phyloP scores from a whole-genome alignment of 2,329 filamentous ascomycete species.

The Cytospora schulzeri region DNA sequence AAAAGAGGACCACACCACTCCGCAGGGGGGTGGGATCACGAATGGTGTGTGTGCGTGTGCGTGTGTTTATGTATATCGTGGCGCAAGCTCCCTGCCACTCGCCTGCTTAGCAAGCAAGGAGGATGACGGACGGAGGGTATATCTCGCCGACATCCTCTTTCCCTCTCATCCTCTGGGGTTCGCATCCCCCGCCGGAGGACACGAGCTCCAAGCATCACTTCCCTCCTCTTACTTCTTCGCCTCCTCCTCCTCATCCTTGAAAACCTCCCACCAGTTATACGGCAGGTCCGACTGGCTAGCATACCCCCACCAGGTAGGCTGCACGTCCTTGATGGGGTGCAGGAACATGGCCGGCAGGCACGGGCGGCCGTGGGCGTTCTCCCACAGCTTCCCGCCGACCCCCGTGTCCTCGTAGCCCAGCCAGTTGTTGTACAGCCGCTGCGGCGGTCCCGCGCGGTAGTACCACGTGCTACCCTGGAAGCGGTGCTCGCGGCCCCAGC shows the following conservation, averaged over 20 bases:
- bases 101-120: background rate
- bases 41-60: background rate
- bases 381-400: constrained; percentile 59
- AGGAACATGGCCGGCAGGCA: constrained; percentile 62
- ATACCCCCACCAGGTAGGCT: constrained; percentile 50
- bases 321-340: constrained; percentile 62
- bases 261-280: constrained; percentile 34
- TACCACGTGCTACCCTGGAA: constrained; percentile 65
- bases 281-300: constrained; percentile 45
- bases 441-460: constrained; percentile 59
- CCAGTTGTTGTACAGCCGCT: constrained; percentile 64
- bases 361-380: constrained; percentile 55
- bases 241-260: constrained; percentile 24
- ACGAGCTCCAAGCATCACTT: background rate
- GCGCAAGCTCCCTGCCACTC: background rate
- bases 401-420: constrained; percentile 60
- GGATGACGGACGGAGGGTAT: background rate
- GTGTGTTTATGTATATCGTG: background rate
- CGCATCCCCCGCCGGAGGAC: background rate
- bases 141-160: background rate
- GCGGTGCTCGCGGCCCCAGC: constrained; percentile 59
- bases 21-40: no score
- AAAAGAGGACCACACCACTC: background rate
- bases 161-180: background rate
- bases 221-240: constrained; percentile 9